phyloP scores from a whole-genome alignment of 2,329 filamentous ascomycete species.

The Penicillium brevicompactum region DNA sequence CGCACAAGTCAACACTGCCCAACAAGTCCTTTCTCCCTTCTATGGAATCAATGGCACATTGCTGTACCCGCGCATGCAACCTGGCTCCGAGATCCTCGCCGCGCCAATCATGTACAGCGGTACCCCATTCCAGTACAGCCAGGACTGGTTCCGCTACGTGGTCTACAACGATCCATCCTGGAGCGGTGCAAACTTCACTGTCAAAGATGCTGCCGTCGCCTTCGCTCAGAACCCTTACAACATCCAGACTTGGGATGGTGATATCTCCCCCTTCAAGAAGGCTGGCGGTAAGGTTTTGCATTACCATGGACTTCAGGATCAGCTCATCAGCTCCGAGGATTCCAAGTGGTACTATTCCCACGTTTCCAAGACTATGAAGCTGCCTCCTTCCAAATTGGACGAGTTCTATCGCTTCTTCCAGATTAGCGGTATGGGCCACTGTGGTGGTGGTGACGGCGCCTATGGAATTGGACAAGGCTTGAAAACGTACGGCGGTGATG shows the following conservation, averaged over 20 bases:
- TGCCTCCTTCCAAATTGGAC: constrained; percentile 35
- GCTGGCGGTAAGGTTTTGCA: constrained; percentile 45
- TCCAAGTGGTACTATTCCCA: constrained; percentile 56
- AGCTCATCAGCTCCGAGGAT: constrained; percentile 55
- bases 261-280: constrained; percentile 51
- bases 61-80: constrained; percentile 40
- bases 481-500: constrained; percentile 20
- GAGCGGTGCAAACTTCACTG: constrained; percentile 40
- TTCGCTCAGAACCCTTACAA: constrained; percentile 49
- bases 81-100: constrained; percentile 32
- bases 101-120: constrained; percentile 39
- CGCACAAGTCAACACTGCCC: constrained; percentile 33
- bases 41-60: constrained; percentile 34
- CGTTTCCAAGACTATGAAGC: constrained; percentile 43
- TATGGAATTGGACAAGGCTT: constrained; percentile 43
- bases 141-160: constrained; percentile 50
- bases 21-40: constrained; percentile 35
- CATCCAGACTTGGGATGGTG: constrained; percentile 51
- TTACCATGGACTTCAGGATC: constrained; percentile 48
- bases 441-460: constrained; percentile 45
- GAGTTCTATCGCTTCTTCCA: constrained; percentile 53
- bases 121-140: constrained; percentile 38
- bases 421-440: constrained; percentile 60
- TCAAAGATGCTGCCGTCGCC: constrained; percentile 41
- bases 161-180: constrained; percentile 46